Conservation (phyloP, 192 early-diverging fungal species). For the Lobosporangium transversale region DNA sequence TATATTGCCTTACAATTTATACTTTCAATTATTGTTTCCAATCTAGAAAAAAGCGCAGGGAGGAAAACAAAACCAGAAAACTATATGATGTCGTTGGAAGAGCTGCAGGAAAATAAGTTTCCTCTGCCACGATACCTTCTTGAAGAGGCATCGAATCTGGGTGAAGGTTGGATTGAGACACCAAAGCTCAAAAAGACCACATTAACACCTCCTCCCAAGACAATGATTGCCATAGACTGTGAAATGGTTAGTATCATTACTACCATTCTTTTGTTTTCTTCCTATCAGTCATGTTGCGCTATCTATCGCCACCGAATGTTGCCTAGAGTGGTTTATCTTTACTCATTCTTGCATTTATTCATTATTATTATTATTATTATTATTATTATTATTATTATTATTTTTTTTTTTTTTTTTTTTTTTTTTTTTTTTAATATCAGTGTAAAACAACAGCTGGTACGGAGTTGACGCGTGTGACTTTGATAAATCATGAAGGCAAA, state of each 20-base stretch:
- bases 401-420: neutral
- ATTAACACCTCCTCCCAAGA: slow-evolving; percentile 41
- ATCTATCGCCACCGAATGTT: too few relatives aligned
- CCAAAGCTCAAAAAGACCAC: slow-evolving; percentile 27
- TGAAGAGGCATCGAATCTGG: slow-evolving; percentile 21
- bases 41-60: slow-evolving; percentile 15
- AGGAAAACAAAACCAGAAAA: slow-evolving; percentile 52
- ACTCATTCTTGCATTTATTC: too few relatives aligned
- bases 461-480: slow-evolving; percentile 62
- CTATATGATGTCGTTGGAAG: slow-evolving; percentile 53
- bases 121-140: slow-evolving; percentile 56
- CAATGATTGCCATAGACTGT: slow-evolving; percentile 67
- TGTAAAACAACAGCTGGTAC: slow-evolving; percentile 33
- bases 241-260: slow-evolving; percentile 70
- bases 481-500: slow-evolving; percentile 54
- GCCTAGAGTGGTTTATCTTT: too few relatives aligned
- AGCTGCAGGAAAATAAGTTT: slow-evolving; percentile 54
- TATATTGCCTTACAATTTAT: neutral
- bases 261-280: too few relatives aligned
- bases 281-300: too few relatives aligned
- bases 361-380: neutral
- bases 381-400: slow-evolving; percentile 4
- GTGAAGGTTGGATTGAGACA: slow-evolving; percentile 60
- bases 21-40: neutral
- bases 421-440: slow-evolving; percentile 9